phyloP scores from a whole-genome alignment of 495 filamentous ascomycete species.

The Sporormia fimetaria region DNA sequence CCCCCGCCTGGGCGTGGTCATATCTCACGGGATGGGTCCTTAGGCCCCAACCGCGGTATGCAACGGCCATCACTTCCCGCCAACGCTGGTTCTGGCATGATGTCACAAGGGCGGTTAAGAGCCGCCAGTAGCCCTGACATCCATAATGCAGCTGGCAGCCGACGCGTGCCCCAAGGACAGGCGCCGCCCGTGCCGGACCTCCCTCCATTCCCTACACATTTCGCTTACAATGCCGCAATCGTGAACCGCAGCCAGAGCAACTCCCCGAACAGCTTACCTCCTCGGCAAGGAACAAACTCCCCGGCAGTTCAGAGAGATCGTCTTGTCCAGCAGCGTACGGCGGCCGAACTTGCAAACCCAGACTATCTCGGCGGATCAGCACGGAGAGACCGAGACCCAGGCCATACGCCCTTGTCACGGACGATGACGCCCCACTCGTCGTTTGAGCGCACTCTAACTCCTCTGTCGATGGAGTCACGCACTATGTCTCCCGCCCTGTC shows the following conservation, averaged over 20 bases:
- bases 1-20: constrained; percentile 64
- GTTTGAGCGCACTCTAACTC: constrained; percentile 21
- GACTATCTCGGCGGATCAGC: constrained; percentile 18
- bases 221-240: constrained; percentile 46
- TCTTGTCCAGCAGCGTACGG: constrained; percentile 20
- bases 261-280: constrained; percentile 47
- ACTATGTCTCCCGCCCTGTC: constrained; percentile 25
- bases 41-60: constrained; percentile 51
- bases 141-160: constrained; percentile 39
- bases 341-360: constrained; percentile 12
- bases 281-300: constrained; percentile 38
- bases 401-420: constrained; percentile 12
- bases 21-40: constrained; percentile 67
- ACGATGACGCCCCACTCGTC: constrained; percentile 18
- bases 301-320: constrained; percentile 31
- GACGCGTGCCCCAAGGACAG: constrained; percentile 44
- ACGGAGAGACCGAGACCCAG: constrained; percentile 19
- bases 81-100: constrained; percentile 47
- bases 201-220: constrained; percentile 53
- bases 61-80: constrained; percentile 76
- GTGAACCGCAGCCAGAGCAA: constrained; percentile 58
- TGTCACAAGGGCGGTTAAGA: constrained; percentile 45
- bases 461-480: constrained; percentile 22
- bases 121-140: constrained; percentile 63
- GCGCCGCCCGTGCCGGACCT: constrained; percentile 58